Conservation (phyloP, 768 basidiomycete genomes). For the Xerocomellus intermedius region DNA sequence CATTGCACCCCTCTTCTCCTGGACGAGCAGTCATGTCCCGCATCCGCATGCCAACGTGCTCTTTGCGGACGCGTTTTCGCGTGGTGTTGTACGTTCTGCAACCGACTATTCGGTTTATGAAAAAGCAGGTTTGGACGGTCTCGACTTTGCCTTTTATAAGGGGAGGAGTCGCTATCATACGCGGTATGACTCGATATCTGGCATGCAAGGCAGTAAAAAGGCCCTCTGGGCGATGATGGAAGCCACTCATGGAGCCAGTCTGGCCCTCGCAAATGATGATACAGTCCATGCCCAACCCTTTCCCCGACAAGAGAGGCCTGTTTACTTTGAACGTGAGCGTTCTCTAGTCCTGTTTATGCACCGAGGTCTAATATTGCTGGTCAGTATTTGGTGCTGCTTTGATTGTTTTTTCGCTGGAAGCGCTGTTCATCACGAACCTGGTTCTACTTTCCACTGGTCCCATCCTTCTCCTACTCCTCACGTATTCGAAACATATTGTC, state of each 20-base stretch:
- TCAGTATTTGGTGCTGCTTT: conserved; percentile 60
- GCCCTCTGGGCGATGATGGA: conserved; percentile 84
- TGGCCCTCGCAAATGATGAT: conserved; percentile 50
- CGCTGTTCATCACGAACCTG: conserved; percentile 56
- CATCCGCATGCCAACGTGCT: conserved; percentile 75
- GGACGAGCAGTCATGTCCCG: conserved; percentile 43
- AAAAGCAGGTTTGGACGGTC: conserved; percentile 56
- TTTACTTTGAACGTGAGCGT: conserved; percentile 74
- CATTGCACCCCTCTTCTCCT: conserved; percentile 52
- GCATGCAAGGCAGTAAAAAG: conserved; percentile 50
- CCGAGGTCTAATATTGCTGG: background rate
- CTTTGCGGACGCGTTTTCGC: conserved; percentile 65
- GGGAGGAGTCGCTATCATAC: conserved; percentile 78
- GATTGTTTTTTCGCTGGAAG: conserved; percentile 51
- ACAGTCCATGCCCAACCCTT: conserved; percentile 25
- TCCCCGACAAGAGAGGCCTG: conserved; percentile 32
- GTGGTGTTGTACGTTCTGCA: conserved; percentile 60
- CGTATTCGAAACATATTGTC: conserved; percentile 34
- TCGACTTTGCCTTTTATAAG: conserved; percentile 79
- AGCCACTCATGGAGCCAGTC: conserved; percentile 51
- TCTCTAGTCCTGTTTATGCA: background rate
- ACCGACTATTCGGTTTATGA: conserved; percentile 77
- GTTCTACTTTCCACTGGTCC: conserved; percentile 64
- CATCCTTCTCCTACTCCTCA: conserved; percentile 46
- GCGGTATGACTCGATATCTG: conserved; percentile 63